Base-by-base conservation (phyloP, 116 monocot species). In the Zostera marina region DNA sequence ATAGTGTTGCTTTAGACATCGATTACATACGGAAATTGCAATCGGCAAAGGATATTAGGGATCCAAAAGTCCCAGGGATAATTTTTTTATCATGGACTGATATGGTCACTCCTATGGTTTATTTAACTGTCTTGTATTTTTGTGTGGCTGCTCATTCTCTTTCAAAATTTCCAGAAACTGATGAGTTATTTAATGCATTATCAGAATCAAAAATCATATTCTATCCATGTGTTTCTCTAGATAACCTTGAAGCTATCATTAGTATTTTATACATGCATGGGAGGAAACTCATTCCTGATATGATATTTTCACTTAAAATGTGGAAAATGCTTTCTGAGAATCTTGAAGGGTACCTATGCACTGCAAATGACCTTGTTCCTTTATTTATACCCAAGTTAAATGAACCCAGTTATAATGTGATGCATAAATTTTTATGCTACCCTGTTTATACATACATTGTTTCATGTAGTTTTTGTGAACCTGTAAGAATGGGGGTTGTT, bases 91-190 rank as follows among this genome's bases (percentile, higher is more conserved):
- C 32, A 22, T 68, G 62, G 44, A 74, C 70, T 55, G 63, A 69
- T 15, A 68, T 63, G 71, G 74, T 77, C 62, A 72, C 65, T 42
- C 74, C 81, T 52, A 66, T 68, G 62, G 71, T 77, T 66, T 82
- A 74, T 63, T 61, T 72, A 62, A 44, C 52, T 8, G 53, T 63
- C 16, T 44, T 74, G 64, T 60, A 60, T 56, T 58, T 77, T n/a
- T 74, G 51, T 68, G 4, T 72, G 11, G 41, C 71, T 0, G 47
- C 58, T 62, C 58, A 82, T 0, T 71, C 54, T 59, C 32, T 63
- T 3, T 25, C 60, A 42, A 54, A 52, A 23, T 11, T 67, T 26
- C 53, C 67, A 43, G 48, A 63, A 11, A 17, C 3, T 11, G 61
- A 72, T 57, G 64, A 20, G 17, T 40, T 66, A 55, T 20, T 23